Conservation (phyloP, 2,329 filamentous ascomycete genomes). For the Fusarium guadeloupense region DNA sequence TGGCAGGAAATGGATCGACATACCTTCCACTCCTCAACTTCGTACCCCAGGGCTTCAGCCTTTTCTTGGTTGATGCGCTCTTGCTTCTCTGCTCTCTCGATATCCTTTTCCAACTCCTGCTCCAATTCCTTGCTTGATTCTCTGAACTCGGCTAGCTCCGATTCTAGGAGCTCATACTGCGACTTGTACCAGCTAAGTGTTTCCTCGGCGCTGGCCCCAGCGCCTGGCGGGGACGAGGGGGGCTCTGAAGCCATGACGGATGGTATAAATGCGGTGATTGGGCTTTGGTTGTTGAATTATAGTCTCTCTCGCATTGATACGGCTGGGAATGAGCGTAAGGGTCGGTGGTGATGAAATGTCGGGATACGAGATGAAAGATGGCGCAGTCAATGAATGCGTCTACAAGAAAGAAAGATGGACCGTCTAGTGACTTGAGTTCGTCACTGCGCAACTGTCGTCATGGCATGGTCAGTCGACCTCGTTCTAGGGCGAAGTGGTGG, state of each 20-base stretch:
- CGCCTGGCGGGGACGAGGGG: slow-evolving; percentile 69
- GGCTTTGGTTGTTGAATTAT: slow-evolving; percentile 14
- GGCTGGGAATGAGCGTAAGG: slow-evolving; percentile 12
- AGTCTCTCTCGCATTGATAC: slow-evolving; percentile 28
- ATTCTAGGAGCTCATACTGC: slow-evolving; percentile 92
- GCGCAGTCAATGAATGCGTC: slow-evolving; percentile 9
- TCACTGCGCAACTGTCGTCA: slow-evolving; percentile 25
- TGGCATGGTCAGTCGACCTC: slow-evolving; percentile 30
- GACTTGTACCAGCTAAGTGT: slow-evolving; percentile 93
- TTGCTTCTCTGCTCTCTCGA: slow-evolving; percentile 93
- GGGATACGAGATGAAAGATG: slow-evolving; percentile 3
- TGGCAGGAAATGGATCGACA: slow-evolving; percentile 42
- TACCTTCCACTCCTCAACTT: slow-evolving; percentile 99
- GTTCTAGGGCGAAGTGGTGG: slow-evolving; percentile 29
- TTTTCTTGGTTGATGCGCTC: slow-evolving; percentile 88
- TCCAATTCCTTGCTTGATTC: slow-evolving; percentile 94
- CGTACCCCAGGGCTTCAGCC: slow-evolving; percentile 83
- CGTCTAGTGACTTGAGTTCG: slow-evolving; percentile 10
- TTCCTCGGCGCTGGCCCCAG: slow-evolving; percentile 69
- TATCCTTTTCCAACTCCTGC: slow-evolving; percentile 92
- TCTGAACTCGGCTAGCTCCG: slow-evolving; percentile 92
- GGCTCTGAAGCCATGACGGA: slow-evolving; percentile 62
- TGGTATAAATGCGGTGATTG: slow-evolving; percentile 20
- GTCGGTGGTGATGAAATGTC: slow-evolving; percentile 18
- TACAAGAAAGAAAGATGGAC: slow-evolving; percentile 20